phyloP scores from a whole-genome alignment of 768 basidiomycete species.

The Filobasidium floriforme region DNA sequence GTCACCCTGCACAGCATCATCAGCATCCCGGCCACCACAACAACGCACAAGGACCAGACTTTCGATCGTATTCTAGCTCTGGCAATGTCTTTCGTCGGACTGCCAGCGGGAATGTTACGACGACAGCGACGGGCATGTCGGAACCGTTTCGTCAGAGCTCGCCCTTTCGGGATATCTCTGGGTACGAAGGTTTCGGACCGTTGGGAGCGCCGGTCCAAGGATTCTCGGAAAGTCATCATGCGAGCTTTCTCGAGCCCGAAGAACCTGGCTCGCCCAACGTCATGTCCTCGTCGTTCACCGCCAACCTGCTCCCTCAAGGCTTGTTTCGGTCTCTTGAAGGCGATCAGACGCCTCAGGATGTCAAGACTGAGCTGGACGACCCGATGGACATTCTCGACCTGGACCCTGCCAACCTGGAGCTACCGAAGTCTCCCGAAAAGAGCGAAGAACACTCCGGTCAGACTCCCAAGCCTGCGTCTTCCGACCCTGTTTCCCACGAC shows the following conservation, averaged over 20 bases:
- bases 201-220: conserved; percentile 20
- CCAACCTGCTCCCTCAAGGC: conserved; percentile 43
- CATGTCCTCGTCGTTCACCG: conserved; percentile 44
- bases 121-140: background rate
- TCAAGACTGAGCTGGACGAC: conserved; percentile 16
- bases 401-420: conserved; percentile 4
- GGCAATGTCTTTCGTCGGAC: conserved; percentile 3
- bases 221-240: background rate
- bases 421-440: background rate
- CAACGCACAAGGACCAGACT: conserved; percentile 1
- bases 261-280: conserved; percentile 45
- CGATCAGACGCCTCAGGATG: conserved; percentile 37
- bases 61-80: conserved; percentile 4
- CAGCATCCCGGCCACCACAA: background rate
- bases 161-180: conserved; percentile 34
- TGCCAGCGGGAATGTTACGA: conserved; percentile 9
- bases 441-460: background rate
- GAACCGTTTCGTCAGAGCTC: conserved; percentile 5
- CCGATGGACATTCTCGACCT: conserved; percentile 2
- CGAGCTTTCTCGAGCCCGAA: conserved; percentile 13
- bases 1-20: background rate
- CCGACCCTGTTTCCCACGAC: background rate
- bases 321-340: conserved; percentile 44
- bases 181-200: conserved; percentile 45
- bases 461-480: conserved; percentile 12